Base-by-base conservation (phyloP, 2,329 filamentous ascomycete species). In the Colletotrichum tropicale region DNA sequence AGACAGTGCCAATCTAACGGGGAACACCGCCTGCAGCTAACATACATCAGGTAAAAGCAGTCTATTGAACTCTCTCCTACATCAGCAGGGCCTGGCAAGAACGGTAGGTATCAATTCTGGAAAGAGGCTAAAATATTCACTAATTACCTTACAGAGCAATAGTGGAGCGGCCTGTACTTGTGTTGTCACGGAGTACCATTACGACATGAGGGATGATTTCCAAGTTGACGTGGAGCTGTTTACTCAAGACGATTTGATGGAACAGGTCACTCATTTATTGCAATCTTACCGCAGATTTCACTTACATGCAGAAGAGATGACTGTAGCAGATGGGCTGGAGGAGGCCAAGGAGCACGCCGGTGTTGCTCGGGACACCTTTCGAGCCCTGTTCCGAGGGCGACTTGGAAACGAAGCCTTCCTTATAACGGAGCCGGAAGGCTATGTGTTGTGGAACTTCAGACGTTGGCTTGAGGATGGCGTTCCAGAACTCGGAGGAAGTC, bases 51-150 rank as follows among this genome's bases (percentile, higher is more conserved):
- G 88, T 0, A 89, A 89, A 80, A 89, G 87, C 72, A 89, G 88
- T 73, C 78, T 89, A 5, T 80, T 89, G 18, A 89, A 89, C 77
- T 88, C 86, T 1, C 81, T 89, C 2, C 80, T 90, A 5, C 87
- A 89, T 66, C 81, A 66, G 1, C 66, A 77, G 2, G 81, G 79
- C 1, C 80, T 90, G 3, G 87, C 87, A 0, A 82, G 85, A 76
- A 81, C 86, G 3, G 87, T 89, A 80, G 83, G 86, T 79, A 38
- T 16, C 18, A 5, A 43, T 38, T 24, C 5, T 8, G 5, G 18
- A 8, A 16, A 2, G n/a, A 8, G 30, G 8, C n/a, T 32, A 60
- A 64, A 10, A 32, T 26, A 10, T 15, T 56, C 34, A 28, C 55
- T 30, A 65, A 21, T 26, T 32, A 21, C 0, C 32, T 43, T 56